phyloP scores from a whole-genome alignment of 805 yeast species.

The Ogataea pini region DNA sequence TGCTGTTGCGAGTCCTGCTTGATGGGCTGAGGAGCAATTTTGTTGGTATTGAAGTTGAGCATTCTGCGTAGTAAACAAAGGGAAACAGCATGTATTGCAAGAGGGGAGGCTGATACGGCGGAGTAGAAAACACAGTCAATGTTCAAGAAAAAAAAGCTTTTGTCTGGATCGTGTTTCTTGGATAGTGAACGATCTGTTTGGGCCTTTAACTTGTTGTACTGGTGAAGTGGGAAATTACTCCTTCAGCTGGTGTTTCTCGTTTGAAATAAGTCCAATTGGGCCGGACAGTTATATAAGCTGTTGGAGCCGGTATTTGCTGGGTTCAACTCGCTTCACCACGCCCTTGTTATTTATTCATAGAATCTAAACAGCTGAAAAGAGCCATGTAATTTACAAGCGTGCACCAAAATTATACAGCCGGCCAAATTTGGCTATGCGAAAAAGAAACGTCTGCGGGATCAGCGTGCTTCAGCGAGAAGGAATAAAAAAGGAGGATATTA shows the following conservation, averaged over 20 bases:
- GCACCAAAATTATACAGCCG: conserved; percentile 10
- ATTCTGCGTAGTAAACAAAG: conserved; percentile 1
- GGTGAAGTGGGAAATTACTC: neutral
- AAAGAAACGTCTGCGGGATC: conserved; percentile 7
- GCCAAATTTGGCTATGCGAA: conserved; percentile 6
- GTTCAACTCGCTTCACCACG: neutral
- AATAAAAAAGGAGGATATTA: neutral
- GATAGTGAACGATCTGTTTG: too few species aligned
- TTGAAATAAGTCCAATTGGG: neutral
- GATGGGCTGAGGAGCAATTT: conserved; percentile 19
- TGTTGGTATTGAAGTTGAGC: conserved; percentile 19
- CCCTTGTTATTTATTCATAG: neutral
- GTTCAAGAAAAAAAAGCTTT: too few species aligned
- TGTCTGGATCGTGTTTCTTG: too few species aligned
- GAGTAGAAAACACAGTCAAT: too few species aligned
- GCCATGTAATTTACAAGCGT: conserved; percentile 5
- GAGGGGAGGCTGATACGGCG: neutral
- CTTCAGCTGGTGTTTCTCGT: too few species aligned
- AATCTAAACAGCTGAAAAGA: neutral
- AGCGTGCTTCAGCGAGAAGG: conserved; percentile 2
- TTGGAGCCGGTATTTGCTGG: neutral
- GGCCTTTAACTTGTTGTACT: too few species aligned
- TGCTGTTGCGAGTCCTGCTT: conserved; percentile 20
- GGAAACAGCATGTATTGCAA: conserved; percentile 2
- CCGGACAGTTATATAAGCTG: neutral